A percentile compares a stretch with the other conserved stretches of the same genome.
phyloP scores from a whole-genome alignment of 2,329 filamentous ascomycete genomes.

The Aspergillus carbonarius region DNA sequence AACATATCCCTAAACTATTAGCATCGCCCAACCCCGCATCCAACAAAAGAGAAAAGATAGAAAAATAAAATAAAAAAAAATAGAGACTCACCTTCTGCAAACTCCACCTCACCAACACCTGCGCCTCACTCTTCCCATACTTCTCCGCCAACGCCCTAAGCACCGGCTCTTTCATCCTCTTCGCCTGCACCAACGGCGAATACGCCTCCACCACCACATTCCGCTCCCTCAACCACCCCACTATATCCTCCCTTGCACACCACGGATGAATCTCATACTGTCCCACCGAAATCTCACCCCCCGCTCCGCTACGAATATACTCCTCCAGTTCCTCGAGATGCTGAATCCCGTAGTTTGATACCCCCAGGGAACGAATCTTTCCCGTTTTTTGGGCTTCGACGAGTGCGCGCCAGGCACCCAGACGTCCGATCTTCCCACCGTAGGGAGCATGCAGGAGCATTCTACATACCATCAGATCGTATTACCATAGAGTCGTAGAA shows the following conservation, averaged over 20 bases:
- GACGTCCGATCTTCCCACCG: conserved; percentile 37
- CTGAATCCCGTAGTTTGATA: conserved; percentile 43
- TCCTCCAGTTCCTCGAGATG: conserved; percentile 43
- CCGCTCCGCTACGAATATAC: conserved; percentile 41
- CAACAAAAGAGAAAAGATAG: no score
- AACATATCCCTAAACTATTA: conserved; percentile 53
- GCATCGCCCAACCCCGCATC: background rate
- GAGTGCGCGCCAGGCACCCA: conserved; percentile 42
- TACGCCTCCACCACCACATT: conserved; percentile 62
- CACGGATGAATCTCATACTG: conserved; percentile 92
- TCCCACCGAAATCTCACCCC: conserved; percentile 74
- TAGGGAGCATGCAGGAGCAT: conserved; percentile 43
- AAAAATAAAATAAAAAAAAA: no score
- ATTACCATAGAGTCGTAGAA: background rate
- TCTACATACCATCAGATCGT: conserved; percentile 16
- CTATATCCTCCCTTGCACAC: conserved; percentile 76
- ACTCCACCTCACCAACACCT: conserved; percentile 62
- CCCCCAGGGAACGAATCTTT: conserved; percentile 42
- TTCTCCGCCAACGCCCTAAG: conserved; percentile 55
- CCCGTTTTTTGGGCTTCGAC: conserved; percentile 42
- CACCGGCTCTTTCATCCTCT: conserved; percentile 53
- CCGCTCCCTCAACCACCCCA: conserved; percentile 69
- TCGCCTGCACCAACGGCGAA: conserved; percentile 47
- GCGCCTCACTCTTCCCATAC: conserved; percentile 57
- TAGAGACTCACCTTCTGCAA: conserved; percentile 52